Base-by-base conservation (phyloP, 2,329 filamentous ascomycete genomes). In the Graphilbum ipis-grandicollis region DNA sequence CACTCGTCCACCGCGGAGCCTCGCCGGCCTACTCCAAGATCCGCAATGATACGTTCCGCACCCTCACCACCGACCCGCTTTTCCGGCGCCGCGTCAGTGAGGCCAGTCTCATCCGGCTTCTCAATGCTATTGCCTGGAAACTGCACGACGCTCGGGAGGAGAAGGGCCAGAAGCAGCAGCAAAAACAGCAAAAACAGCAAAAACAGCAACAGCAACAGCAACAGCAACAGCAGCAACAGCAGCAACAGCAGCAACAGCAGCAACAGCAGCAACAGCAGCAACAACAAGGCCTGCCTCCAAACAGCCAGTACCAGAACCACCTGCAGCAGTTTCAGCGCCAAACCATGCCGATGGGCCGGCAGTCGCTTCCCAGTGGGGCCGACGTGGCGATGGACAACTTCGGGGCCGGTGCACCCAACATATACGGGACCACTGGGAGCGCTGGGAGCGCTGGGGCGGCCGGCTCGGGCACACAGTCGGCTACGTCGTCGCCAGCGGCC, bases 1-100 rank as follows among this genome's bases (percentile, higher is more conserved):
- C 73, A 39, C 78, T 96, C 32, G 79, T 98, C 45, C 85, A 93
- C 52, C 83, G 90, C 44, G 88, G 90, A 43, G 81, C 88, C 19
- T 96, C 88, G 3, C 86, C 88, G 1, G 86, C 85, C 33, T 93
- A 98, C 60, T 75, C 83, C 50, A 98, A 98, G 61, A 98, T 98
- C 52, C 82, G 86, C 54, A 94, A 98, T 58, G 90, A 98, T 56
- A 94, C 90, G 30, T 96, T 96, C 56, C 83, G 90, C 48, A 98
- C 90, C 1, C 66, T 98, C 38, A 90, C 90, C 23, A 94, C 88
- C 36, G 90, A 98, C 51, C 86, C 88, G n/a, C 72, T 98, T 26
- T 98, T 96, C 64, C 82, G 90, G 43, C 76, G 90, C 23, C 79
- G 88, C 40, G 90, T 98, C 41, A 93, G 84, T 40, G 90, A 98